These are phyloP conservation scores for Nicotiana tabacum DNA, from an alignment of 257 asterid species.

Conservation along the genomic window DNA sequence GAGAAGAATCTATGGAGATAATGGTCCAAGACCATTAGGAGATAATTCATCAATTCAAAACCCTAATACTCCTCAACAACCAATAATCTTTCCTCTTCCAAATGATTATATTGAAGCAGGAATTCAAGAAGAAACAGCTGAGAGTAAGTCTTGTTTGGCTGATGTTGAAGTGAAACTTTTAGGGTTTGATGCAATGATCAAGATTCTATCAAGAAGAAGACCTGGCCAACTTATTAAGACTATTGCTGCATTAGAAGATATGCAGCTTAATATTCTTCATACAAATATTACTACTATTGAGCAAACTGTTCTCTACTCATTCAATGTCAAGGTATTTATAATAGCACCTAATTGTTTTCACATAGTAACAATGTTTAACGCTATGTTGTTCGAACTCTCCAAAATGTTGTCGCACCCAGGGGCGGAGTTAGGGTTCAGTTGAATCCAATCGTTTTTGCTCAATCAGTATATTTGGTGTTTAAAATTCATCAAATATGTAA, in stretches of 20 bases:
- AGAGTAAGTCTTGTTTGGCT: constrained; percentile 81
- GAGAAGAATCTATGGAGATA: constrained; percentile 69
- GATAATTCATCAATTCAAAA: constrained; percentile 33
- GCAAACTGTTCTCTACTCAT: constrained; percentile 89
- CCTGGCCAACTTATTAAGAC: constrained; percentile 63
- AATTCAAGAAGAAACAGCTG: constrained; percentile 60
- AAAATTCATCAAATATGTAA: too few species aligned
- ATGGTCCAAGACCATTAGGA: constrained; percentile 19
- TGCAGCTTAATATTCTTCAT: constrained; percentile 82
- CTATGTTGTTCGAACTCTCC: too few species aligned
- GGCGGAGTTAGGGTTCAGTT: too few species aligned
- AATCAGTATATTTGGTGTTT: too few species aligned
- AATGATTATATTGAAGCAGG: constrained; percentile 40
- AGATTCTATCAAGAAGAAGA: constrained; percentile 76
- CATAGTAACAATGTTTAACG: too few species aligned
- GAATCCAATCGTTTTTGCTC: too few species aligned
- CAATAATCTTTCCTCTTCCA: constrained; percentile 37
- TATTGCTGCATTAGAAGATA: constrained; percentile 86
- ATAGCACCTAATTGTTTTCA: too few species aligned
- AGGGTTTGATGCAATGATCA: constrained; percentile 81
- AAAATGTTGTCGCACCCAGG: too few species aligned
- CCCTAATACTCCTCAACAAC: constrained; percentile 23
- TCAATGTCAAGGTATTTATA: constrained; percentile 76
- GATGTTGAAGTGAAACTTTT: constrained; percentile 83
- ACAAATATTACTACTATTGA: constrained; percentile 91